These are phyloP conservation scores for Kingdonia uniflora DNA, from an alignment of 164 flowering plant genomes.

Conservation along the genomic window DNA sequence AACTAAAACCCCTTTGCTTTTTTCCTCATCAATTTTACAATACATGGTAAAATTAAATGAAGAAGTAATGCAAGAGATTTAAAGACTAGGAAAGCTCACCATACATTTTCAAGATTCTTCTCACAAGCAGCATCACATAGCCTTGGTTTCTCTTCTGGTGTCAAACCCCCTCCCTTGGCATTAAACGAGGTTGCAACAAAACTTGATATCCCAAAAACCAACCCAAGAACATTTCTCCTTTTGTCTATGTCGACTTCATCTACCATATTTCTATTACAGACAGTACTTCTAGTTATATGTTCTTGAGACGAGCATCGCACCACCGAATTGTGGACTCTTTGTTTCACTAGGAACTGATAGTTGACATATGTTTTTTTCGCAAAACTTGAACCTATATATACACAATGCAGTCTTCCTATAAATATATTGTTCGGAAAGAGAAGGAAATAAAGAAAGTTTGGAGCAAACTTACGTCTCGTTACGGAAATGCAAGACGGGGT, in stretches of 20 bases:
- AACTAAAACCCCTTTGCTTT: too few species aligned
- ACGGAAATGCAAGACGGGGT: too few species aligned
- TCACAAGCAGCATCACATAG: constrained; percentile 74
- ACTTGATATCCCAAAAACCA: constrained; percentile 33
- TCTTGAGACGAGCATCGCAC: constrained; percentile 20
- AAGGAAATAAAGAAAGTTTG: too few species aligned
- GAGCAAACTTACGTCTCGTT: too few species aligned
- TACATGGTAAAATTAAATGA: background rate
- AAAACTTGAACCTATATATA: constrained; percentile 12
- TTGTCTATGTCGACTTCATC: constrained; percentile 12
- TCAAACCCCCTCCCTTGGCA: constrained; percentile 74
- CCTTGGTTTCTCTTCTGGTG: constrained; percentile 74
- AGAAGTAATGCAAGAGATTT: constrained; percentile 1
- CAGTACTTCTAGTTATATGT: constrained; percentile 8
- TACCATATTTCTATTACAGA: constrained; percentile 7
- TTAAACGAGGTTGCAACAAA: constrained; percentile 20
- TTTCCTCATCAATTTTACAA: background rate
- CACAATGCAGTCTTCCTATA: too few species aligned
- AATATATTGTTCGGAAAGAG: too few species aligned
- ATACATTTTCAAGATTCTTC: constrained; percentile 99
- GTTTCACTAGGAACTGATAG: constrained; percentile 9
- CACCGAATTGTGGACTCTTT: constrained; percentile 10
- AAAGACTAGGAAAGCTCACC: constrained; percentile 64
- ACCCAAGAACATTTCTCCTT: constrained; percentile 46
- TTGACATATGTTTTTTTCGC: constrained; percentile 8